A percentile compares a stretch with the other conserved stretches of the same genome.
Conservation (phyloP, 1,139 yeast genomes). For the Pneumocystis carinii region DNA sequence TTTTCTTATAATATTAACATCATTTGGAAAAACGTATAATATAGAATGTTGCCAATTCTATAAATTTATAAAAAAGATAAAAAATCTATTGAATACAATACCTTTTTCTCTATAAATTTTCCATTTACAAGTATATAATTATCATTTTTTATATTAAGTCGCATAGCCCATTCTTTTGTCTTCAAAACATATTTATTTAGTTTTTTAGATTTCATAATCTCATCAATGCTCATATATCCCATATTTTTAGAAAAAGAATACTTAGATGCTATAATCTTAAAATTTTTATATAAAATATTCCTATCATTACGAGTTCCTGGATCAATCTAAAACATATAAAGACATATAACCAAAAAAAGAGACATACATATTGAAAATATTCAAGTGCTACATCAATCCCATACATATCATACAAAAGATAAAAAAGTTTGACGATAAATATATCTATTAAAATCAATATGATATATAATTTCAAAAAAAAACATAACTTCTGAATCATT, state of each 20-base stretch:
- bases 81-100: not conserved
- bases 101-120: not conserved
- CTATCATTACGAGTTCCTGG: not conserved
- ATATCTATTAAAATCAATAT: not conserved
- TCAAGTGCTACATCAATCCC: constrained; percentile 18
- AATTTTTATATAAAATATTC: constrained; percentile 2
- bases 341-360: constrained; percentile 15
- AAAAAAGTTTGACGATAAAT: constrained; percentile 24
- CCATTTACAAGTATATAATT: constrained; percentile 5
- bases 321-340: constrained; percentile 1
- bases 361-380: constrained; percentile 7
- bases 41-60: not conserved
- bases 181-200: constrained; percentile 15
- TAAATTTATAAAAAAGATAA: not conserved
- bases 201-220: constrained; percentile 5
- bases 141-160: constrained; percentile 25
- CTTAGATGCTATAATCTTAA: constrained; percentile 7
- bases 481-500: constrained; percentile 16
- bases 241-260: constrained; percentile 11
- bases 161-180: constrained; percentile 23
- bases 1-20: not conserved
- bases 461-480: not conserved
- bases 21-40: not conserved
- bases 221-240: constrained; percentile 10
- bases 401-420: constrained; percentile 23